Base-by-base conservation (phyloP, 805 yeast species). In the Ogataea trehaloabstinens region DNA sequence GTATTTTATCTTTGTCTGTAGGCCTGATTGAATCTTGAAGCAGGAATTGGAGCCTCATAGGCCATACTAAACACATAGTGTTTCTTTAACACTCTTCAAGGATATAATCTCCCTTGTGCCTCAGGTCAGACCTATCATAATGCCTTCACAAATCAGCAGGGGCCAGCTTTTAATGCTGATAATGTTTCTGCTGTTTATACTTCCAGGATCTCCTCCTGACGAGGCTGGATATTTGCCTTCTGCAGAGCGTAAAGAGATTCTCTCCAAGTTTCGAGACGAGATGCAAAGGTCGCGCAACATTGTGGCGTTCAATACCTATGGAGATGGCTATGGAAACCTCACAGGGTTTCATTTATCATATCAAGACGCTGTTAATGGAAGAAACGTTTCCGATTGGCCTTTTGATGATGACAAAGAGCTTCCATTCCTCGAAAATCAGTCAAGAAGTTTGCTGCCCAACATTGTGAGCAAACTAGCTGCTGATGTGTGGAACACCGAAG, bases 341-440 rank as follows among this genome's bases (percentile, higher is more conserved):
- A 83, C 93, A 0, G 96, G 96, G 3, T 76, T 82, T 41, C 71
- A 69, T 50, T 60, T 82, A 24, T 76, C 87, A 21, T 86, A 85
- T 49, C 65, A 69, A 7, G 95, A 83, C 58, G 71, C 68, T 12
- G 16, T 71, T 2, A 56, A 64, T 4, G 73, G 74, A 10, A 61
- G 70, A 34, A 67, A 67, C 19, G 65, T 61, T 1, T 69, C 72
- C 43, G 69, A 76, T 0, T 82, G 81, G 74, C 90, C 90, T 0
- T 57, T 81, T 19, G 76, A 44, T 7, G 53, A 58, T 37, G 45
- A 49, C 5, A 21, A 20, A 1, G 57, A 57, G 6, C 51, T 61
- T 5, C 60, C 68, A 3, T 76, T 79, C 63, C 34, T 52, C 18
- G 80, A 76, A 43, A 66, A 68, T 43, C 76, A 83, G 50, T 55